Evolutionary conservation across 2,329 filamentous ascomycete species (phyloP).

Genomic region (Phyllosticta citriasiana): DNA sequence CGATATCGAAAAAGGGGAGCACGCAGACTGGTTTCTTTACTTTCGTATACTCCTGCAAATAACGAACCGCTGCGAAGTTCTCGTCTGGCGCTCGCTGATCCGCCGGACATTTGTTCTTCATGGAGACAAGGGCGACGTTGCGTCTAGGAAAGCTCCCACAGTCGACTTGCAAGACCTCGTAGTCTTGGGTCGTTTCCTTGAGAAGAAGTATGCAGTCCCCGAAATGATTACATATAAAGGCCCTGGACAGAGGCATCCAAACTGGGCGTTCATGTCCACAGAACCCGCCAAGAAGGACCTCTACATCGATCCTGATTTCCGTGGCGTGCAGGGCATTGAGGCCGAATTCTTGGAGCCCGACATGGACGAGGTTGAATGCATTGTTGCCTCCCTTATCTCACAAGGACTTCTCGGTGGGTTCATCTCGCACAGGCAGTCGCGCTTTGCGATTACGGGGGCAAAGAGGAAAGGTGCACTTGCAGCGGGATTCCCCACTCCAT

Average conservation of each 20-base stretch:
- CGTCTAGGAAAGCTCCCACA: conserved; percentile 57
- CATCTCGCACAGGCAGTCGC: conserved; percentile 63
- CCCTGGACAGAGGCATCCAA: conserved; percentile 31
- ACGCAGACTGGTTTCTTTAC: conserved; percentile 56
- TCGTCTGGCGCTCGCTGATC: conserved; percentile 76
- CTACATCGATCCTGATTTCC: conserved; percentile 39
- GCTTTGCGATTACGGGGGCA: conserved; percentile 75
- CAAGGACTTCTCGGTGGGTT: conserved; percentile 79
- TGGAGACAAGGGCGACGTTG: conserved; percentile 56
- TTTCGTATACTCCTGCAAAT: conserved; percentile 69
- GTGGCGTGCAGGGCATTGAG: conserved; percentile 21
- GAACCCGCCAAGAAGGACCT: conserved; percentile 33
- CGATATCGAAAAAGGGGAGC: background rate
- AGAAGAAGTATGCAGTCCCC: conserved; percentile 39
- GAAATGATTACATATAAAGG: conserved; percentile 20
- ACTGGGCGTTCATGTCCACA: conserved; percentile 39
- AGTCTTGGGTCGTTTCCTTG: conserved; percentile 52
- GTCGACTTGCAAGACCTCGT: conserved; percentile 59
- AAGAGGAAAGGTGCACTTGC: conserved; percentile 46
- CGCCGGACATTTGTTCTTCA: conserved; percentile 69
- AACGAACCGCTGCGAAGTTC: conserved; percentile 64
- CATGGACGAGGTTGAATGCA: conserved; percentile 61
- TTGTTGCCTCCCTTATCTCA: conserved; percentile 64
- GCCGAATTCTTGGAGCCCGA: conserved; percentile 31
- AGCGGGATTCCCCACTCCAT: conserved; percentile 68